These are phyloP conservation scores for Pleurotus giganteus DNA, from an alignment of 768 basidiomycete species.

Conservation along the genomic window DNA sequence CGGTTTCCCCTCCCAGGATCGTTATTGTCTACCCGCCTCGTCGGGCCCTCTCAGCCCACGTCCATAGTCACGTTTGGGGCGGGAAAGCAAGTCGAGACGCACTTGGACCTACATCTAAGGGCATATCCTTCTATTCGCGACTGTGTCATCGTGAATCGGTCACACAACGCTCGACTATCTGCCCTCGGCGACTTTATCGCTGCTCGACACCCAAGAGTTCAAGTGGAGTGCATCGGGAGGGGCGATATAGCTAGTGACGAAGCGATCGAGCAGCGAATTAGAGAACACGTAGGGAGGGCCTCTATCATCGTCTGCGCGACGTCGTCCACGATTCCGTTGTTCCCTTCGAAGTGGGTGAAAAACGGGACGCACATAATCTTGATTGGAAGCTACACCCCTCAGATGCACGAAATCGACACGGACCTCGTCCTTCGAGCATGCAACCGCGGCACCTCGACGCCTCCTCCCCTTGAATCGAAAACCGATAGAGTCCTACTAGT, in stretches of 20 bases:
- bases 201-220: conserved; percentile 23
- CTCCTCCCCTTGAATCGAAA: neutral
- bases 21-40: conserved; percentile 58
- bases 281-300: conserved; percentile 34
- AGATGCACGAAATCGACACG: conserved; percentile 75
- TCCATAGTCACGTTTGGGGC: conserved; percentile 67
- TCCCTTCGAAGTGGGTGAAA: conserved; percentile 62
- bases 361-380: conserved; percentile 69
- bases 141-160: conserved; percentile 66
- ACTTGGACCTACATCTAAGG: conserved; percentile 59
- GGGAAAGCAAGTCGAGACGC: conserved; percentile 67
- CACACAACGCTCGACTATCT: conserved; percentile 44
- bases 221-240: neutral
- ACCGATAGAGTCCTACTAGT: conserved; percentile 51
- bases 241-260: neutral
- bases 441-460: neutral
- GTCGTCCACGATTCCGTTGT: conserved; percentile 65
- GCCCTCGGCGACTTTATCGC: conserved; percentile 29
- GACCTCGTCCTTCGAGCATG: conserved; percentile 54
- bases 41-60: conserved; percentile 38
- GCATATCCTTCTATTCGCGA: conserved; percentile 50
- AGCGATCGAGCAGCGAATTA: conserved; percentile 17
- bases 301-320: conserved; percentile 78
- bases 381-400: conserved; percentile 78
- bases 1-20: conserved; percentile 59